Evolutionary conservation across 2,329 filamentous ascomycete species (phyloP), one percentile per base, ranked within the genome.

Genomic region (Penicillium nordicum): DNA sequence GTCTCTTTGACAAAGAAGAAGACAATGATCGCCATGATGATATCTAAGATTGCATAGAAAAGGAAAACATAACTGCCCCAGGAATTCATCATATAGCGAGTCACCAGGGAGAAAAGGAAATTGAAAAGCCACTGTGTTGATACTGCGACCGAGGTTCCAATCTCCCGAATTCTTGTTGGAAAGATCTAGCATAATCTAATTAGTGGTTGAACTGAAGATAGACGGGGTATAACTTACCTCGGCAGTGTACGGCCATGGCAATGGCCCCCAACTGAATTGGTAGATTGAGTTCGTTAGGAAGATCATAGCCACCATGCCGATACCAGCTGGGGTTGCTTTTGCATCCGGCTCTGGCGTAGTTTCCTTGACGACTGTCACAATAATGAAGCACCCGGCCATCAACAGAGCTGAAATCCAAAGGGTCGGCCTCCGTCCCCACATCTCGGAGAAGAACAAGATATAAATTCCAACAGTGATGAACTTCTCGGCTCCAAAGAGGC

Each of bases 401-500:
- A 78, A 69, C 25, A 77, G 73, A 0, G 79, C 76, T 1, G 79
- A 79, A 5, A 69, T 66, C 8, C 81, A 72, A 1, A 83, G 73
- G 0, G 79, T 78, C n/a, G 75, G 75, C 40, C 76, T 74, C 18
- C 80, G 79, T 7, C 80, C 80, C 46, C 82, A 72, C 16, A 74
- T 71, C 59, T 82, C 80, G 8, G 82, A 78, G 10, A 82, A 72
- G 66, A 78, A 80, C 23, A 81, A 64, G 1, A 80, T 70, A 66
- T 80, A 82, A 57, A 75, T 75, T 2, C 72, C 59, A 50, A 78
- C 79, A 1, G 78, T 76, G 1, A 80, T 66, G 37, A 82, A 76
- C 60, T 82, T 82, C 54, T 80, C 76, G 1, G 80, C 72, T 4
- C 80, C 80, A 41, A 82, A 82, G 59, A 82, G 79, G 4, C 79